phyloP scores from a whole-genome alignment of 2,329 filamentous ascomycete genomes.

The Colletotrichum phormii region DNA sequence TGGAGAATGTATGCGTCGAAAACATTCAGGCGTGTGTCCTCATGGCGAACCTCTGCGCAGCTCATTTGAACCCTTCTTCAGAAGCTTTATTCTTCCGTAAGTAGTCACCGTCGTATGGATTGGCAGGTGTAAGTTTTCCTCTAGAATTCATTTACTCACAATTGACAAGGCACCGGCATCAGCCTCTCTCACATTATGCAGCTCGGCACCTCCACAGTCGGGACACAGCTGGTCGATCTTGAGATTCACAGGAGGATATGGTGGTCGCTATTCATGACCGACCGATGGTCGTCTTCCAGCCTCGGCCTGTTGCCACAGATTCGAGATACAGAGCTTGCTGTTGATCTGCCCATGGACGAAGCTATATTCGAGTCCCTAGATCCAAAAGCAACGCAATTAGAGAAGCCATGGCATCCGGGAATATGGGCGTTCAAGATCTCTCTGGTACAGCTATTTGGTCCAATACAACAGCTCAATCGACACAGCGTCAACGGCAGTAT shows the following conservation, averaged over 20 bases:
- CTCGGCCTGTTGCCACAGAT: neutral
- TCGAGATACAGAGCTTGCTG: neutral
- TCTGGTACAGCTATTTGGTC: neutral
- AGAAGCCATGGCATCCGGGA: neutral
- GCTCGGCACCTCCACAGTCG: neutral
- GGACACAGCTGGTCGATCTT: neutral
- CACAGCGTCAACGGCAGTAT: neutral
- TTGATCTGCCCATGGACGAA: neutral
- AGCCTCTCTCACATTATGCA: neutral
- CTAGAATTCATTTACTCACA: neutral
- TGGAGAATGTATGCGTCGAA: neutral
- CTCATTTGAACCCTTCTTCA: neutral
- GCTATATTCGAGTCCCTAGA: neutral
- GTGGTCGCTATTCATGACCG: neutral
- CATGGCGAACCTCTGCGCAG: neutral
- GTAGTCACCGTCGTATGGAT: neutral
- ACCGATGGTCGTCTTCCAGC: neutral
- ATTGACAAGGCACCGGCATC: neutral
- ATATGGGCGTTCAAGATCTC: neutral
- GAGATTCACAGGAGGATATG: neutral
- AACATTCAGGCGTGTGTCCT: neutral
- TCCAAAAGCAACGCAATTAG: neutral
- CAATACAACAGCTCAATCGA: neutral
- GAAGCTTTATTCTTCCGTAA: neutral
- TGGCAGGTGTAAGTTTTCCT: neutral